A percentile compares a stretch with the other conserved stretches of the same genome.
phyloP scores from a whole-genome alignment of 139 green algal species.

The Zygnema cylindricum region DNA sequence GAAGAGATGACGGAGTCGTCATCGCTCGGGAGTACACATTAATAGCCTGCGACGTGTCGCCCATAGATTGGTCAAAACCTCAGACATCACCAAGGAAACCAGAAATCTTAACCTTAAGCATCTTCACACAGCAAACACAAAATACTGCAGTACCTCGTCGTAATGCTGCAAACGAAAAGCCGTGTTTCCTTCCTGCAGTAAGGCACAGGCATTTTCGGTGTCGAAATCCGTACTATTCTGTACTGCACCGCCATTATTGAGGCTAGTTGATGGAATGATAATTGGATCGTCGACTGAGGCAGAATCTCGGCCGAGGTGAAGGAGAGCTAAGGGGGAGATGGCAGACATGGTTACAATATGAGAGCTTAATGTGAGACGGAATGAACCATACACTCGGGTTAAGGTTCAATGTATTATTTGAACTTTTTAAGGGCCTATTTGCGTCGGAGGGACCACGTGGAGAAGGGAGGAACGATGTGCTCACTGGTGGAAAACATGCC shows the following conservation, averaged over 20 bases:
- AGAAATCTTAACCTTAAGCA: no score
- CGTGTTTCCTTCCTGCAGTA: not conserved
- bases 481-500: no score
- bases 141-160: not conserved
- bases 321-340: no score
- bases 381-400: no score
- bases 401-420: no score
- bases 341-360: no score
- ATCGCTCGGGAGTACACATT: not conserved
- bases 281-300: not conserved
- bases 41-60: not conserved
- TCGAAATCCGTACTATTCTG: not conserved
- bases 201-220: not conserved
- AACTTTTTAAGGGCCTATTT: no score
- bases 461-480: no score
- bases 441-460: no score
- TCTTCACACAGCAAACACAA: not conserved
- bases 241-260: not conserved
- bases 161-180: not conserved
- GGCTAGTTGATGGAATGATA: not conserved
- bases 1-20: not conserved
- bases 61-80: not conserved
- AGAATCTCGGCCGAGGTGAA: not conserved
- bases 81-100: not conserved
- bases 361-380: no score